Evolutionary conservation across 2,329 filamentous ascomycete species (phyloP).

Genomic region (Aureobasidium musti): DNA sequence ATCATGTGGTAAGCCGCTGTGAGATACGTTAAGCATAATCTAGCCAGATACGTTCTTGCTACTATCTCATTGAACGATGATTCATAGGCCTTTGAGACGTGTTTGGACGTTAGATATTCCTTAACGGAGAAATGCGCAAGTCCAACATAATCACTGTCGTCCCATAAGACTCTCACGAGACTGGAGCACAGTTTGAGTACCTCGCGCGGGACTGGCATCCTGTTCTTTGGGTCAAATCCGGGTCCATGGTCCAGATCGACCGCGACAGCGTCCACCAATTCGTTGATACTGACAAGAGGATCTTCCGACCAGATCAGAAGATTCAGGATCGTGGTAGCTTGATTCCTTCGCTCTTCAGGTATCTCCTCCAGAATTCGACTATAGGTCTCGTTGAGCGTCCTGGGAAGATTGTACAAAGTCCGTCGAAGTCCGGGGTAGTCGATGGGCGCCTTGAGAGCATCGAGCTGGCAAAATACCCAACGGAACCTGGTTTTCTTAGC

Average conservation of each 20-base stretch:
- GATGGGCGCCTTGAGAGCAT: neutral
- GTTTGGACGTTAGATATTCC: neutral
- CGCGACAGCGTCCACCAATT: neutral
- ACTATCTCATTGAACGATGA: neutral
- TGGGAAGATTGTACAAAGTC: neutral
- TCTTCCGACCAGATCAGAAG: neutral
- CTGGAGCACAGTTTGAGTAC: neutral
- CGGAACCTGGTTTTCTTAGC: neutral
- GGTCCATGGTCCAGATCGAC: neutral
- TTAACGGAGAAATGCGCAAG: neutral
- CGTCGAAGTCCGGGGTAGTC: neutral
- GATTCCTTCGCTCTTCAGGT: neutral
- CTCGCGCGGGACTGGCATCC: neutral
- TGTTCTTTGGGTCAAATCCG: neutral
- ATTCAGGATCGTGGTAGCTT: neutral
- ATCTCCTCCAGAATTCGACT: neutral
- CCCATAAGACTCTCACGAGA: neutral
- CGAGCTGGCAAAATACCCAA: constrained; percentile 20
- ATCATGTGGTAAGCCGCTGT: no score
- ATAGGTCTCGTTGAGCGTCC: constrained; percentile 1
- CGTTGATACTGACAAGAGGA: neutral
- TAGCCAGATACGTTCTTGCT: neutral
- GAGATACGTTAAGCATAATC: neutral
- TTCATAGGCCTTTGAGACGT: neutral
- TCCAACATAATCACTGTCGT: no score